Evolutionary conservation across 352 stramenopile species (phyloP).

Genomic region (Pythium phragmiticola): DNA sequence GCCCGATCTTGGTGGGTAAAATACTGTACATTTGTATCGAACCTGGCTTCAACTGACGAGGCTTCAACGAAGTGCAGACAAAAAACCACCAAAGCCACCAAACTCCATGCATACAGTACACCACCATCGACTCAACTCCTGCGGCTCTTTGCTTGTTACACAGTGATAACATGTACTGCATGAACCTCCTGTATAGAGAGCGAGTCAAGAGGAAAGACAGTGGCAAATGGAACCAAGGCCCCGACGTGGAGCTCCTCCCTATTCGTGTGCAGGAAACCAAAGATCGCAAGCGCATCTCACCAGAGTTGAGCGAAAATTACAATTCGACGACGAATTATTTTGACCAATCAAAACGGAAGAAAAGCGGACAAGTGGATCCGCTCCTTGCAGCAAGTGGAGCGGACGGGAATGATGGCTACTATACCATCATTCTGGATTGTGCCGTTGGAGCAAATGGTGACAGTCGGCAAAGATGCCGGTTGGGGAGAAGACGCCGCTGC

Average conservation of each 20-base stretch:
- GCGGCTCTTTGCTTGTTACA: no score
- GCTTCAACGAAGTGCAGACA: neutral
- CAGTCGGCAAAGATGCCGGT: constrained; percentile 31
- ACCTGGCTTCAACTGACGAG: neutral
- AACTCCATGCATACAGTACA: no score
- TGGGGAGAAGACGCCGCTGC: constrained; percentile 22
- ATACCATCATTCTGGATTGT: no score
- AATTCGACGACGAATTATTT: neutral
- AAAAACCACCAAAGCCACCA: neutral
- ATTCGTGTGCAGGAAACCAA: neutral
- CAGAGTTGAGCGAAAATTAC: neutral
- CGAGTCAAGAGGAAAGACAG: no score
- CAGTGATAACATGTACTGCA: no score
- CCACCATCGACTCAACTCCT: no score
- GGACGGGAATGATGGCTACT: neutral
- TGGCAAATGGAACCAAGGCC: no score
- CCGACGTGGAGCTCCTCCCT: no score
- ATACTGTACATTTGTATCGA: neutral
- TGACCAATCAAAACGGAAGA: constrained; percentile 2
- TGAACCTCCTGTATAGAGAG: no score
- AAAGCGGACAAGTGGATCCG: neutral
- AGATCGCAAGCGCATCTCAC: neutral
- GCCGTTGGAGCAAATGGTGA: neutral
- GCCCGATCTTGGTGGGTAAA: no score
- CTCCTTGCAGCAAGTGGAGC: neutral